Base-by-base conservation (phyloP, 225 moss, liverwort and hornwort genomes). In the Antitrichia curtipendula region DNA sequence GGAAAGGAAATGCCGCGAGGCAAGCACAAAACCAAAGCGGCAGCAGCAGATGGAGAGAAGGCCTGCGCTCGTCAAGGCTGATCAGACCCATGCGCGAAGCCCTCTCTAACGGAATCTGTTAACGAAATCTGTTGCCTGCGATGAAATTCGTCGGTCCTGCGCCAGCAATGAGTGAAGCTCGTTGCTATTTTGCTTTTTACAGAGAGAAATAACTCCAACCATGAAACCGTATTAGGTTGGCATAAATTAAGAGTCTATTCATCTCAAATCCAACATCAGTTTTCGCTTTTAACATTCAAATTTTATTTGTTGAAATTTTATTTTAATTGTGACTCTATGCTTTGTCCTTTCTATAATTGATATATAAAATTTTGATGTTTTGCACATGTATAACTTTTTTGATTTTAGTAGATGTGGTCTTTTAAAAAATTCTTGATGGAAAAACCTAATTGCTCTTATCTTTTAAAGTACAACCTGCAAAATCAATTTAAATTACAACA, bases 341-440 rank as follows among this genome's bases (percentile, higher is more conserved):
- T 47, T 43, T 28, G 15, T 10, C 14, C 3, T 28, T 29, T 73
- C 12, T 1, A 73, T 47, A 47, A 47, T 73, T 49, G 31, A 47
- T 7, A 8, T 36, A 18, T 19, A 64, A 34, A 34, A 34, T 34
- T 63, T 32, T 63, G 32, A 13, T 40, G 5, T 23, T 68, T 13
- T 38, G 7, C 4, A 10, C n/a, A 12, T 21, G 7, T n/a, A 3
- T n/a, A 65, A 6, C 10, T 13, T 21, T 41, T 27, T 6, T 16
- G 0, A 16, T 27, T 16, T 72, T 0, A 17, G 1, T 29, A 18
- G 10, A 73, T 18, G 17, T 6, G 3, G 4, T 29, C 16, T 18
- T 47, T 18, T 47, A 0, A 47, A n/a, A 1, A 45, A 29, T 29
- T 72, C 5, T 29, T 29, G 17, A 18, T 72, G 4, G 10, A 18